Conservation (phyloP, 1,284 basidiomycete species). For the Puccinia polysora region DNA sequence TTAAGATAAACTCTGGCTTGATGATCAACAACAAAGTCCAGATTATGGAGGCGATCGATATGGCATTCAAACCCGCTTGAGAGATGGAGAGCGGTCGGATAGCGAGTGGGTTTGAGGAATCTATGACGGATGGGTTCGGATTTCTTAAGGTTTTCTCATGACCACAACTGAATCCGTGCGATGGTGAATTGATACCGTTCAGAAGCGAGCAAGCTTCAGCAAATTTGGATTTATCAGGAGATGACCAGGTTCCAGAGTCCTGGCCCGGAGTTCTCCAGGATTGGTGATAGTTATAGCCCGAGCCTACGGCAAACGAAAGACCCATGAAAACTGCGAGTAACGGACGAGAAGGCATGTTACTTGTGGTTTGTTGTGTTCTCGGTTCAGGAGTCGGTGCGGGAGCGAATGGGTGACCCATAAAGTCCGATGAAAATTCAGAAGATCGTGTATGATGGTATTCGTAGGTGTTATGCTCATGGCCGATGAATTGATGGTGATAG, state of each 20-base stretch:
- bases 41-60: constrained; percentile 38
- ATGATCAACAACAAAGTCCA: constrained; percentile 23
- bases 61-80: constrained; percentile 27
- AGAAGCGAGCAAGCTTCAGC: not conserved
- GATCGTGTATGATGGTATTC: constrained; percentile 18
- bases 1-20: constrained; percentile 31
- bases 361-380: not conserved
- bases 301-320: constrained; percentile 38
- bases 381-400: constrained; percentile 23
- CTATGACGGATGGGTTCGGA: no score
- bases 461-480: not conserved
- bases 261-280: not conserved
- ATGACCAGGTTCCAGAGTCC: not conserved
- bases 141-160: no score
- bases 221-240: not conserved
- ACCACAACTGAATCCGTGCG: constrained; percentile 2
- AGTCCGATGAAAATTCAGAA: constrained; percentile 25
- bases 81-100: no score
- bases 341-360: constrained; percentile 10
- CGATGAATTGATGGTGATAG: constrained; percentile 17
- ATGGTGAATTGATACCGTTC: not conserved
- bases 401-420: constrained; percentile 30
- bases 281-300: constrained; percentile 32
- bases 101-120: no score
- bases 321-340: constrained; percentile 39